phyloP scores from a whole-genome alignment of 179 eudicot species.

The Gypsophila paniculata region DNA sequence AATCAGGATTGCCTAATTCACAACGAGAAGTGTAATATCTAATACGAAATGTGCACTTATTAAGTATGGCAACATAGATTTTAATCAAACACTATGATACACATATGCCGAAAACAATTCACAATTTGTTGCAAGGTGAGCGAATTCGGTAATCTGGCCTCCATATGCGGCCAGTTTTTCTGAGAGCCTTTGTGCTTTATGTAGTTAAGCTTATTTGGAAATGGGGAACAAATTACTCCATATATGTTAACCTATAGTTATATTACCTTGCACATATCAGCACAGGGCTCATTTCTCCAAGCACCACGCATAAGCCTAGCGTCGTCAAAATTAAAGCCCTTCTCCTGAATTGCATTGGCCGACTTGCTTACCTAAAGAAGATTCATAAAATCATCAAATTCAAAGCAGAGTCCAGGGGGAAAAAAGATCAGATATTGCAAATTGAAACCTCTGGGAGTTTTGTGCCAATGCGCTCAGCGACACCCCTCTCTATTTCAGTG shows the following conservation, averaged over 20 bases:
- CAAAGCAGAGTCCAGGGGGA: not conserved
- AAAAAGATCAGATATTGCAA: conserved; percentile 1
- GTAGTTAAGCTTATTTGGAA: not conserved
- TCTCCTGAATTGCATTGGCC: conserved; percentile 58
- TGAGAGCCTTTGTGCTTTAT: not conserved
- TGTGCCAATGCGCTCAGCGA: conserved; percentile 63
- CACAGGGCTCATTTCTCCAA: conserved; percentile 94
- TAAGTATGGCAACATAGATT: not conserved
- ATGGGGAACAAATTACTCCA: conserved; percentile 1
- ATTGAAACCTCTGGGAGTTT: conserved; percentile 54
- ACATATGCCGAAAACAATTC: not conserved
- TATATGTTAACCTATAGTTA: not conserved
- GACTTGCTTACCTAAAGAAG: conserved; percentile 48
- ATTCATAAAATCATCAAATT: conserved; percentile 19
- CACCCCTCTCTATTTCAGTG: conserved; percentile 84
- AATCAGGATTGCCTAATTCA: conserved; percentile 5
- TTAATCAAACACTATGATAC: too few species aligned
- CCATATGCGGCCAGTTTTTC: not conserved
- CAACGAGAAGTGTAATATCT: not conserved
- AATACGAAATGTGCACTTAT: not conserved
- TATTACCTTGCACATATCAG: conserved; percentile 86
- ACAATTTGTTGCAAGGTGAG: conserved; percentile 1
- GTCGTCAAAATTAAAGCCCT: conserved; percentile 97
- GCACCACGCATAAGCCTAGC: conserved; percentile 89
- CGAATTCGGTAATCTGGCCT: not conserved